Conservation (phyloP, 1,284 basidiomycete species). For the Pyrrhoderma lamaoense region DNA sequence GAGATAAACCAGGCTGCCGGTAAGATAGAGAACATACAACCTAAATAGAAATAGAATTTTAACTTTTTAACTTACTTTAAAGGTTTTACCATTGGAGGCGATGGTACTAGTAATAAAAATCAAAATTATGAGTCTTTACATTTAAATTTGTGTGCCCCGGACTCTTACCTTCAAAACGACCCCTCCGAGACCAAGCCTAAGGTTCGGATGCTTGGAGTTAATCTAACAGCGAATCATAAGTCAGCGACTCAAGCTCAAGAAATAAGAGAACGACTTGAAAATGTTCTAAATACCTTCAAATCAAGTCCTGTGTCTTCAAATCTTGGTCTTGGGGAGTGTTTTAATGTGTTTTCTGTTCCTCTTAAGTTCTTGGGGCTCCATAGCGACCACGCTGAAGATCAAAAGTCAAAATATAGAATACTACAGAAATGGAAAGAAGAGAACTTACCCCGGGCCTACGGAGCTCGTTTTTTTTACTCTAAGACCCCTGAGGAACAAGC, state of each 20-base stretch:
- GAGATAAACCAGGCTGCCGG: constrained; percentile 1
- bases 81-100: constrained; percentile 16
- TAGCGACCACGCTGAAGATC: constrained; percentile 12
- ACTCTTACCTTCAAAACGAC: neutral
- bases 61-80: neutral
- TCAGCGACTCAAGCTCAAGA: constrained; percentile 7
- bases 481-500: neutral
- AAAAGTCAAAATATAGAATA: constrained; percentile 2
- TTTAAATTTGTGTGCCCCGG: neutral
- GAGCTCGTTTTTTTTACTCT: neutral
- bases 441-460: neutral
- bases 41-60: neutral
- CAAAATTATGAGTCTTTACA: constrained; percentile 10
- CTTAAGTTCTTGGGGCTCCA: constrained; percentile 2
- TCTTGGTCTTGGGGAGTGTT: neutral
- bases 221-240: constrained; percentile 3
- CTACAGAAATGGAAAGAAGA: constrained; percentile 1
- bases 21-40: neutral
- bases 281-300: neutral
- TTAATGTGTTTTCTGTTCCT: neutral
- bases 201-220: constrained; percentile 5
- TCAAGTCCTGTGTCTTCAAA: neutral
- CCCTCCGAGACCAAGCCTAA: neutral
- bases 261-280: neutral
- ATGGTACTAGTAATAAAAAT: constrained; percentile 17